phyloP scores from a whole-genome alignment of 139 green algal species.

The Trebouxia sp. region DNA sequence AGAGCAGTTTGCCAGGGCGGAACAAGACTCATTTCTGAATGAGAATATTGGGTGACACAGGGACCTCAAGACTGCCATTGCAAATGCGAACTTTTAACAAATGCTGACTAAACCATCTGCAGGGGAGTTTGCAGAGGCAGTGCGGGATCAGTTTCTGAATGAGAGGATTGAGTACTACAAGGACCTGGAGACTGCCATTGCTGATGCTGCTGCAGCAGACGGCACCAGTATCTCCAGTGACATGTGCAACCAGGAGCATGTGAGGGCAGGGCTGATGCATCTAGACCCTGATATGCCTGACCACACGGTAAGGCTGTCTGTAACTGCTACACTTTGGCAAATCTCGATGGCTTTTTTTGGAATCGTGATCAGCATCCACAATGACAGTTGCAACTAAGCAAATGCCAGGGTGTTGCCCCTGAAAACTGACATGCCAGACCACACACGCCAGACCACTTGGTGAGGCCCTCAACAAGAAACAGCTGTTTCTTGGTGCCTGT shows the following conservation, averaged over 20 bases:
- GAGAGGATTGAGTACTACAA: conserved; percentile 53
- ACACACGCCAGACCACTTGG: too few species aligned
- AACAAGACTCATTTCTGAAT: background rate
- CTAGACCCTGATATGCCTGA: conserved; percentile 42
- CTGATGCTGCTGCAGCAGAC: conserved; percentile 38
- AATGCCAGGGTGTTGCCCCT: too few species aligned
- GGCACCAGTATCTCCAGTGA: too few species aligned
- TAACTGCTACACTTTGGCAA: too few species aligned
- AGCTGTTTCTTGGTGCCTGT: too few species aligned
- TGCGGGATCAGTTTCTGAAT: conserved; percentile 62
- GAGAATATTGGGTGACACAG: background rate
- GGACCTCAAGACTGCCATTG: background rate
- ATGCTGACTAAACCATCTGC: background rate
- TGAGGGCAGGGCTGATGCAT: conserved; percentile 37
- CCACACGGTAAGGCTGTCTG: conserved; percentile 31
- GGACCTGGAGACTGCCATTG: conserved; percentile 47
- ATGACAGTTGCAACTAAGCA: too few species aligned
- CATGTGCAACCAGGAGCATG: conserved; percentile 38
- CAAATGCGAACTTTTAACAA: background rate
- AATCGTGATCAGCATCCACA: too few species aligned
- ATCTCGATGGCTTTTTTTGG: too few species aligned
- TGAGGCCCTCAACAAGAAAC: too few species aligned
- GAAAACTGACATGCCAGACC: too few species aligned
- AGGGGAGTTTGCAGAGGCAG: conserved; percentile 66
- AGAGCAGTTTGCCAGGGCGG: background rate